phyloP scores from a whole-genome alignment of 2,329 filamentous ascomycete genomes.

The Cladosporium cucumerinum region DNA sequence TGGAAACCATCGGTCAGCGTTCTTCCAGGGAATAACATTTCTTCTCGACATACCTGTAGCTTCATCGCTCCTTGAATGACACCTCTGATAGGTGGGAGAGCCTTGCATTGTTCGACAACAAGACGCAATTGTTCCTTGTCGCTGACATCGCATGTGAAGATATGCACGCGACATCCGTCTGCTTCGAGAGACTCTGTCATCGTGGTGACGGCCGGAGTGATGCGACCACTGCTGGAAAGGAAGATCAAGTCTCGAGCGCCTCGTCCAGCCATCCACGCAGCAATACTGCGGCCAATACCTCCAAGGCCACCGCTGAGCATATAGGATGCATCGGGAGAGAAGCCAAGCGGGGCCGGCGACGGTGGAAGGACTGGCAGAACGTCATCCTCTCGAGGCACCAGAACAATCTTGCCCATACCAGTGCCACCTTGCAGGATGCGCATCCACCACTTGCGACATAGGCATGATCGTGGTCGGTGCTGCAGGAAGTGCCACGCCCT shows the following conservation, averaged over 20 bases:
- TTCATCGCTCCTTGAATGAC: constrained; percentile 32
- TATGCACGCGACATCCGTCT: neutral
- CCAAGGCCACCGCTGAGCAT: constrained; percentile 7
- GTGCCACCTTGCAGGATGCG: constrained; percentile 22
- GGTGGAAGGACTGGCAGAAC: neutral
- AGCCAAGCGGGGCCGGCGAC: neutral
- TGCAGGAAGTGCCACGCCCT: neutral
- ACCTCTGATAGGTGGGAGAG: constrained; percentile 13
- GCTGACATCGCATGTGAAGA: neutral
- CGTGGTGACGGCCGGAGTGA: neutral
- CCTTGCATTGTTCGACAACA: neutral
- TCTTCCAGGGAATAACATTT: neutral
- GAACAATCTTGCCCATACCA: constrained; percentile 25
- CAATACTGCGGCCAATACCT: constrained; percentile 1
- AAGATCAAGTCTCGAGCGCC: constrained; percentile 1
- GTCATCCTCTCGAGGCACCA: constrained; percentile 12
- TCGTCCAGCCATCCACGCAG: neutral
- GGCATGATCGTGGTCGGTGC: neutral
- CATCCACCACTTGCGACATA: constrained; percentile 13
- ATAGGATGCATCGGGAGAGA: neutral
- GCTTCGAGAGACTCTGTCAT: neutral
- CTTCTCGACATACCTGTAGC: neutral
- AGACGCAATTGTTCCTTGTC: neutral
- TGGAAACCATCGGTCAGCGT: constrained; percentile 27
- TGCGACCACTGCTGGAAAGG: neutral